Percentiles rank a stretch among this genome's conserved stretches.
These are phyloP conservation scores for Pyrrhoderma noxium DNA, from an alignment of 1,284 basidiomycete species.

Conservation along the genomic window DNA sequence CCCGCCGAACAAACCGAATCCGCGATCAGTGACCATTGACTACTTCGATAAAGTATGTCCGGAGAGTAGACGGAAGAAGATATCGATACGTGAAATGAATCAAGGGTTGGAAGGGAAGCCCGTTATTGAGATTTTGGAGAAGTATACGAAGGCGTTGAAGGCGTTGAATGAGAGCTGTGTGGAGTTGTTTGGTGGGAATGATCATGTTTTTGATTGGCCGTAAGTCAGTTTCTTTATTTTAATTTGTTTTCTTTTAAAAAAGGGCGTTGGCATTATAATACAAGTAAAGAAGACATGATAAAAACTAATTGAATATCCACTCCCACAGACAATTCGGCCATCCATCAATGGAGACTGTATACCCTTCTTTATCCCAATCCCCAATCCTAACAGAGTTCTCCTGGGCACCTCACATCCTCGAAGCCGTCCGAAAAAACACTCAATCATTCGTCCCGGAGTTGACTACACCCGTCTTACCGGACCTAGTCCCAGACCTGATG, in stretches of 20 bases:
- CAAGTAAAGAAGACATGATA: constrained; percentile 36
- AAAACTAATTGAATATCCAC: constrained; percentile 37
- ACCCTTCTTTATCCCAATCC: constrained; percentile 30
- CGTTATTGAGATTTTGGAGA: constrained; percentile 27
- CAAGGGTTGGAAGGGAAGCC: constrained; percentile 21
- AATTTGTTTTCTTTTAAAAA: constrained; percentile 42
- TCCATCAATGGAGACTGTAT: constrained; percentile 21
- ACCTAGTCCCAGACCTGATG: constrained; percentile 19
- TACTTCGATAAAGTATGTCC: constrained; percentile 39
- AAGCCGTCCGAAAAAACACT: constrained; percentile 30
- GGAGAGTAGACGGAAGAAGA: constrained; percentile 25
- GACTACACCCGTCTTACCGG: constrained; percentile 17
- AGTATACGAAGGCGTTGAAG: constrained; percentile 34
- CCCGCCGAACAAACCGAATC: constrained; percentile 25
- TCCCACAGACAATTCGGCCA: constrained; percentile 24
- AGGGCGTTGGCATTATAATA: constrained; percentile 21
- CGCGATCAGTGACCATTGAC: constrained; percentile 38
- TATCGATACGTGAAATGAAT: constrained; percentile 26
- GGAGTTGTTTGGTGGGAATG: constrained; percentile 26
- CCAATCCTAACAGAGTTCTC: constrained; percentile 31
- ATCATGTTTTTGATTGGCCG: constrained; percentile 13
- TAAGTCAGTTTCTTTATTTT: constrained; percentile 2
- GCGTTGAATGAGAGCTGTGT: constrained; percentile 37
- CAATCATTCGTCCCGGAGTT: constrained; percentile 25
- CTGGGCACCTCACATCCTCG: constrained; percentile 34